These are phyloP conservation scores for Zygoascus sp. DNA, from an alignment of 1,139 yeast species.

Conservation along the genomic window DNA sequence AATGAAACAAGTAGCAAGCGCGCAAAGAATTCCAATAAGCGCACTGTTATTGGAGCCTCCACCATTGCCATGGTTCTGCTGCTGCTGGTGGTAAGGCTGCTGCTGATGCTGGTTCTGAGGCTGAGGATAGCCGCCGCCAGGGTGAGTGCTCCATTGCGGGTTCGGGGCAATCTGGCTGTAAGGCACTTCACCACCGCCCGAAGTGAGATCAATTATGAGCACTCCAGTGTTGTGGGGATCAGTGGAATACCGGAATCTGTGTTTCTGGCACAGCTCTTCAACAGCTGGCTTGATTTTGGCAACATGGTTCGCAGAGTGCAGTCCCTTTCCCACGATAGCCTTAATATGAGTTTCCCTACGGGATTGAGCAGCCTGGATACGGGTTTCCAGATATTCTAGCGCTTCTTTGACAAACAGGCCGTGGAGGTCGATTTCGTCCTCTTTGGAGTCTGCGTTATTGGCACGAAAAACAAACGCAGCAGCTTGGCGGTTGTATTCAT, in stretches of 20 bases:
- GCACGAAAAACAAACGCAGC: conserved; percentile 87
- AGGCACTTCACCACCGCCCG: conserved; percentile 37
- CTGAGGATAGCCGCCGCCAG: conserved; percentile 8
- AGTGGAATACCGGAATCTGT: conserved; percentile 54
- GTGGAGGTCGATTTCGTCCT: conserved; percentile 87
- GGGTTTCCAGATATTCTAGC: conserved; percentile 62
- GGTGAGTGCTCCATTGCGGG: conserved; percentile 16
- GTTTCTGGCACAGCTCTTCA: conserved; percentile 66
- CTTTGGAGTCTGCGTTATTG: conserved; percentile 78
- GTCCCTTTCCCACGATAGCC: conserved; percentile 91
- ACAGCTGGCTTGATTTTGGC: conserved; percentile 91
- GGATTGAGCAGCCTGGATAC: conserved; percentile 62
- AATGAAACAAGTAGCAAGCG: conserved; percentile 7
- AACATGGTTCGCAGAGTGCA: conserved; percentile 74
- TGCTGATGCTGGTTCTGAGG: conserved; percentile 19
- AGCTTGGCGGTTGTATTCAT: conserved; percentile 67
- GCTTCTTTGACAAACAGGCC: conserved; percentile 91
- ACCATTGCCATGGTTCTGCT: conserved; percentile 12
- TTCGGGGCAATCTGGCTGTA: conserved; percentile 23
- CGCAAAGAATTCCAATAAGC: neutral
- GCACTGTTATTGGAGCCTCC: conserved; percentile 1
- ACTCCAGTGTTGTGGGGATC: conserved; percentile 80
- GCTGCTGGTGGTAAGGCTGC: conserved; percentile 16
- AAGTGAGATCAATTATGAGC: conserved; percentile 57
- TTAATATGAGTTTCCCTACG: conserved; percentile 52